Percentiles rank a stretch among this genome's conserved stretches.
Evolutionary conservation across 2,329 filamentous ascomycete genomes (phyloP).

Genomic region (Herpotrichia juniperi): DNA sequence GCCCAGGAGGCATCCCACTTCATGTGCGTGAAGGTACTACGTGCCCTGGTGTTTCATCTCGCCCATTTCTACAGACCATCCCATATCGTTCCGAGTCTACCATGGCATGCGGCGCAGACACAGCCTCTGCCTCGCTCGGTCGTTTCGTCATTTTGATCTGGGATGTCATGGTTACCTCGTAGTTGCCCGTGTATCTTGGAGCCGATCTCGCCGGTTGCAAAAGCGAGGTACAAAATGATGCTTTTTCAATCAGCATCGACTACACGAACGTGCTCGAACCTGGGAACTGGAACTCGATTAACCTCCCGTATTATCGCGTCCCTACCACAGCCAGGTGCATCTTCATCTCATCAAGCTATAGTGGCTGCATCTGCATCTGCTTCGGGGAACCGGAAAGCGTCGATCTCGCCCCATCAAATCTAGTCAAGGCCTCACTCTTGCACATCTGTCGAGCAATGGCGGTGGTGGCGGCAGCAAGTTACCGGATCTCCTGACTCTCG

Average conservation of each 20-base stretch:
- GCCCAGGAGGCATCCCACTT: neutral
- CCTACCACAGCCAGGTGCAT: neutral
- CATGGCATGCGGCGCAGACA: neutral
- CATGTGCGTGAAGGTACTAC: neutral
- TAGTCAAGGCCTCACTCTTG: constrained; percentile 2
- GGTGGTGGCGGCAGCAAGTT: neutral
- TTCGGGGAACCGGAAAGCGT: constrained; percentile 1
- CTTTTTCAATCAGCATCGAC: neutral
- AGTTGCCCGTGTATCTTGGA: neutral
- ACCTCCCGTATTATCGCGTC: neutral
- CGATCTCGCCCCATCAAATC: neutral
- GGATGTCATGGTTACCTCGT: neutral
- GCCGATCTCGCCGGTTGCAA: neutral
- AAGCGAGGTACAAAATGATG: neutral
- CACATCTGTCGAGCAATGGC: neutral
- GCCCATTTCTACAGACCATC: neutral
- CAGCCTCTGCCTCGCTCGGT: neutral
- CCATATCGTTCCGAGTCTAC: constrained; percentile 1
- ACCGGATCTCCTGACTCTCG: constrained; percentile 15
- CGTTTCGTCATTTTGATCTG: neutral
- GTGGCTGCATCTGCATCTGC: constrained; percentile 2
- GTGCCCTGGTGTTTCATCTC: too few relatives aligned
- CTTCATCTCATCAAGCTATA: neutral
- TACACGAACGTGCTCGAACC: neutral
- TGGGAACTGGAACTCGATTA: neutral